Evolutionary conservation across 306 rosid genomes (phyloP).

Genomic region (Casuarina glauca): DNA sequence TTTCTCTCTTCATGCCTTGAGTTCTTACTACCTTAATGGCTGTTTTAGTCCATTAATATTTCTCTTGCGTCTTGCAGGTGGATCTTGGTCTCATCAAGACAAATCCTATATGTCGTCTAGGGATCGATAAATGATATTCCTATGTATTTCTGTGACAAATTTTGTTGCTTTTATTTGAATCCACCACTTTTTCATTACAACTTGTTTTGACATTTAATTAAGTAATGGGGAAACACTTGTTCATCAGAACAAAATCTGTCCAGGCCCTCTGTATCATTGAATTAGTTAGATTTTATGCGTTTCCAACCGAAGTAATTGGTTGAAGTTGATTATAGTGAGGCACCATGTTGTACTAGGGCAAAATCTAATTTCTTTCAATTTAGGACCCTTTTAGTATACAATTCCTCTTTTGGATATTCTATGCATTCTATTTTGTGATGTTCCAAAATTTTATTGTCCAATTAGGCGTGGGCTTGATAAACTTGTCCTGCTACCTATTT

Average conservation of each 20-base stretch:
- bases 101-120: slow-evolving; percentile 82
- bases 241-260: background rate
- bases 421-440: no score
- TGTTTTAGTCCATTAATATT: background rate
- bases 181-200: background rate
- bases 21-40: slow-evolving; percentile 7
- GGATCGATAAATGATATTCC: slow-evolving; percentile 38
- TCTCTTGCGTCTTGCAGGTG: slow-evolving; percentile 46
- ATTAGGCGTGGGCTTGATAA: no score
- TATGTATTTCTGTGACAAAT: background rate
- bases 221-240: background rate
- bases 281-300: background rate
- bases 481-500: no score
- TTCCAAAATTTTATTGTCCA: no score
- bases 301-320: background rate
- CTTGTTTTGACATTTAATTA: background rate
- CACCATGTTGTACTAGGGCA: no score
- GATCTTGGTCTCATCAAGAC: slow-evolving; percentile 89
- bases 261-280: background rate
- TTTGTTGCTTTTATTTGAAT: background rate
- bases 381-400: no score
- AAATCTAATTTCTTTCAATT: no score
- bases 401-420: no score
- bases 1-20: background rate
- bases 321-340: background rate